Evolutionary conservation across 768 basidiomycete species (phyloP), one percentile per base, ranked within the genome.

Genomic region (Amanita molliuscula): DNA sequence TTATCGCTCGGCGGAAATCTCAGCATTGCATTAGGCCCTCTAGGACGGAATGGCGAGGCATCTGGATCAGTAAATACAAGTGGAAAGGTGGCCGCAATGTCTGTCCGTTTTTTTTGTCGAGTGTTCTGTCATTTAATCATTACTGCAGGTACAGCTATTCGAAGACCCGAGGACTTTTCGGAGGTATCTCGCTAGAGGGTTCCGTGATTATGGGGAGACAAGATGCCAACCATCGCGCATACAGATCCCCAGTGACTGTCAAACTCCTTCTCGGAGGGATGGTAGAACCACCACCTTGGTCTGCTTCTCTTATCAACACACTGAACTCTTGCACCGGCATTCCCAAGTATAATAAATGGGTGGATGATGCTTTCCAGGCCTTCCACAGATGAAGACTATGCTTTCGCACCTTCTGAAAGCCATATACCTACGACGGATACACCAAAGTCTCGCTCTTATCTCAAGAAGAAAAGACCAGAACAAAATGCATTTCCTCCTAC

Each of bases 41-140:
- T 98, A 0, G 95, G 95, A 18, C 82, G 95, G 25, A 97, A 92
- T 60, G 89, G 88, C n/a, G 95, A 98, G 68, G 95, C 92, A 3
- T 74, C 68, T 53, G 93, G 91, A 15, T 73, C 89, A 0, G 55
- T 98, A 40, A 96, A 81, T 59, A 76, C 87, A 1, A 86, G 79
- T 44, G 94, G 94, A 41, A 88, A 83, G 60, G 69, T 96, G 4
- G 89, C 95, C 4, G 92, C 93, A 31, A 96, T 98, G 92, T 92
- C 58, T 54, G 70, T 54, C 7, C 7, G 28, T 47, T 41, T 20
- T 26, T 11, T 10, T 44, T 6, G 18, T 15, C 48, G 25, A 16
- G n/a, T 38, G 34, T 29, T 47, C 31, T 18, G 21, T 31, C 31
- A 20, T 50, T 57, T 21, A 48, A 42, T 33, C 43, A 44, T 35